Conservation (phyloP, 306 rosid species). For the Pyrus betulifolia region DNA sequence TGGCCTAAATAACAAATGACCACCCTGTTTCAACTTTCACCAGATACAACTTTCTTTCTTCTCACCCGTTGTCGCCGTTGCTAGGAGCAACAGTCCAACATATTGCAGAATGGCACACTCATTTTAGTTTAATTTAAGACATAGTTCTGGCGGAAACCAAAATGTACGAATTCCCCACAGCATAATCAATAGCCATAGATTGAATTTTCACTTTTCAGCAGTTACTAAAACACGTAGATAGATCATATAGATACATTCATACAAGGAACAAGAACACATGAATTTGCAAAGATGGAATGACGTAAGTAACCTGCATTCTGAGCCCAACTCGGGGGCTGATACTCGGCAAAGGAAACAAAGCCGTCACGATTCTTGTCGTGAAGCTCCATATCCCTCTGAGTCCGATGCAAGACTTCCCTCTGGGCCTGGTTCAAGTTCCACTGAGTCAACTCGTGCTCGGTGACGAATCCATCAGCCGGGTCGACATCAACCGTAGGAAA, state of each 20-base stretch:
- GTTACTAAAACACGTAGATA: not conserved
- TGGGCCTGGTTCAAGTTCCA: slow-evolving; percentile 75
- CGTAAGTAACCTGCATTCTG: slow-evolving; percentile 49
- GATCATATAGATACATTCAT: too few relatives aligned
- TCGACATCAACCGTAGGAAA: slow-evolving; percentile 75
- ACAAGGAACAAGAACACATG: too few relatives aligned
- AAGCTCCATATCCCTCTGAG: slow-evolving; percentile 74
- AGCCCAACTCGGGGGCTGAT: slow-evolving; percentile 84
- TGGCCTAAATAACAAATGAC: not conserved
- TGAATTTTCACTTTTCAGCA: not conserved
- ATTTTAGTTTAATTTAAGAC: not conserved
- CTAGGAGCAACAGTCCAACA: not conserved
- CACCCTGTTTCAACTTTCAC: not conserved
- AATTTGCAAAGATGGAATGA: not conserved
- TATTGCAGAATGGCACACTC: not conserved
- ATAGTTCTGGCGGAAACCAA: not conserved
- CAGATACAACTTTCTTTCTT: not conserved
- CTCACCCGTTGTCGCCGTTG: not conserved
- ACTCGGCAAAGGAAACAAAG: slow-evolving; percentile 73
- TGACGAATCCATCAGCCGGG: slow-evolving; percentile 55
- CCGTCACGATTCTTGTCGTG: slow-evolving; percentile 83
- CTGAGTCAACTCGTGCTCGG: slow-evolving; percentile 59
- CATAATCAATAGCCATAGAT: not conserved
- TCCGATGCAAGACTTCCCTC: slow-evolving; percentile 63
- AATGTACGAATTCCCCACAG: not conserved